Evolutionary conservation across 2,329 filamentous ascomycete genomes (phyloP).

Genomic region (Colletotrichum cereale): DNA sequence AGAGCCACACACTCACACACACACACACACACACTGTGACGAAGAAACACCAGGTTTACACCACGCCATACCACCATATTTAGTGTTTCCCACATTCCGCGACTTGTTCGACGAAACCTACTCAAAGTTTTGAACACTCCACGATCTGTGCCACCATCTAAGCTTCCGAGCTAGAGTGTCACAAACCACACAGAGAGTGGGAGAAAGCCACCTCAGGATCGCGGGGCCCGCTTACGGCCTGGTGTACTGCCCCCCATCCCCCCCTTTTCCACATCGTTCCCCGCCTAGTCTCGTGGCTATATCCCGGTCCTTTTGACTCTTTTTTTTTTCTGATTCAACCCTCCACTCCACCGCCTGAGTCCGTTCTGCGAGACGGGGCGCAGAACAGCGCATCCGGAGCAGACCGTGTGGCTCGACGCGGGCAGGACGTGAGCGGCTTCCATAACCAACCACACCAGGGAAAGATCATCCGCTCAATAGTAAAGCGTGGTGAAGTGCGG

Average conservation of each 20-base stretch:
- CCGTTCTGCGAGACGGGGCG: constrained; percentile 4
- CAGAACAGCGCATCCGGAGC: neutral
- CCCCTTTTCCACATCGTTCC: neutral
- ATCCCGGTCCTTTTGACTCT: constrained; percentile 2
- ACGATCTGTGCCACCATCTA: constrained; percentile 6
- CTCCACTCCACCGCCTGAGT: neutral
- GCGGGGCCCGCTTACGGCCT: constrained; percentile 13
- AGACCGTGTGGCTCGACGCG: neutral
- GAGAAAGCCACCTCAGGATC: constrained; percentile 22
- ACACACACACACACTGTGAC: neutral
- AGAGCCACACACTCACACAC: neutral
- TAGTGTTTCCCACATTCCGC: neutral
- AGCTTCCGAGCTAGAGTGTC: constrained; percentile 17
- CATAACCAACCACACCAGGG: neutral
- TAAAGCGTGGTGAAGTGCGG: neutral
- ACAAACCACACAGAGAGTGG: neutral
- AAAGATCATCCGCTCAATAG: constrained; percentile 11
- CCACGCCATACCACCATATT: neutral
- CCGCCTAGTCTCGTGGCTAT: neutral
- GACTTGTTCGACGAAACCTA: neutral
- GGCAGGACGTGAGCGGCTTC: neutral
- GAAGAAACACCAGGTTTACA: neutral
- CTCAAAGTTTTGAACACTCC: neutral
- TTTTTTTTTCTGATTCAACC: neutral
- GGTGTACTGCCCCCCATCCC: neutral